These are phyloP conservation scores for Alternaria atra DNA, from an alignment of 2,329 filamentous ascomycete species.

Conservation along the genomic window DNA sequence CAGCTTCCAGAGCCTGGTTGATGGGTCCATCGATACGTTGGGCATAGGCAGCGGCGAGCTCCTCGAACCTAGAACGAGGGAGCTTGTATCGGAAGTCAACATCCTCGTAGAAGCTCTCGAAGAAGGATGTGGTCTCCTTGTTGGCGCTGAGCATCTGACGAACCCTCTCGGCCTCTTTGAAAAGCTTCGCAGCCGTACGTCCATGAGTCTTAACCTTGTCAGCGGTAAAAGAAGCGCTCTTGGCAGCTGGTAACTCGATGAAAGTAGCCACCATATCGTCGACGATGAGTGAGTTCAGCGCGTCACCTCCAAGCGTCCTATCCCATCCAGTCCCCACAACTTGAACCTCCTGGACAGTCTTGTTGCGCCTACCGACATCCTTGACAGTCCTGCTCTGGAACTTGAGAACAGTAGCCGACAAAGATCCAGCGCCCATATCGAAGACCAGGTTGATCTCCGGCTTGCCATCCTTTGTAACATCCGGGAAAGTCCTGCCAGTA, in stretches of 20 bases:
- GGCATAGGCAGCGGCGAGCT: slow-evolving; percentile 73
- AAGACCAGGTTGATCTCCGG: slow-evolving; percentile 93
- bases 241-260: slow-evolving; percentile 69
- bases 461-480: slow-evolving; percentile 81
- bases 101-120: slow-evolving; percentile 91
- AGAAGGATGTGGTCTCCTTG: slow-evolving; percentile 77
- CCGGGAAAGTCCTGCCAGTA: slow-evolving; percentile 86
- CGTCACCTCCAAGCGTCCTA: slow-evolving; percentile 85
- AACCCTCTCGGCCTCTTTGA: slow-evolving; percentile 87
- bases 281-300: slow-evolving; percentile 85
- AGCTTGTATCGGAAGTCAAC: slow-evolving; percentile 94
- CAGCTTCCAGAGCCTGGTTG: slow-evolving; percentile 75
- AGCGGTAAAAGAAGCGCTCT: slow-evolving; percentile 69
- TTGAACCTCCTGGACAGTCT: slow-evolving; percentile 94
- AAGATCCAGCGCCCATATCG: slow-evolving; percentile 96
- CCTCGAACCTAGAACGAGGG: slow-evolving; percentile 80
- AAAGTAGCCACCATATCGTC: slow-evolving; percentile 89
- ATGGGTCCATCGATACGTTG: slow-evolving; percentile 75
- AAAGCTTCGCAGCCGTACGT: slow-evolving; percentile 86
- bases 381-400: slow-evolving; percentile 92
- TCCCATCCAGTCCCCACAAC: slow-evolving; percentile 91
- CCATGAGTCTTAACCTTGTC: slow-evolving; percentile 77
- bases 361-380: slow-evolving; percentile 91
- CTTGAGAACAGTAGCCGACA: slow-evolving; percentile 86
- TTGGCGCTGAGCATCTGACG: slow-evolving; percentile 95